Evolutionary conservation across 805 yeast species (phyloP), one percentile per base, ranked within the genome.

Genomic region (Teunomyces cretensis): DNA sequence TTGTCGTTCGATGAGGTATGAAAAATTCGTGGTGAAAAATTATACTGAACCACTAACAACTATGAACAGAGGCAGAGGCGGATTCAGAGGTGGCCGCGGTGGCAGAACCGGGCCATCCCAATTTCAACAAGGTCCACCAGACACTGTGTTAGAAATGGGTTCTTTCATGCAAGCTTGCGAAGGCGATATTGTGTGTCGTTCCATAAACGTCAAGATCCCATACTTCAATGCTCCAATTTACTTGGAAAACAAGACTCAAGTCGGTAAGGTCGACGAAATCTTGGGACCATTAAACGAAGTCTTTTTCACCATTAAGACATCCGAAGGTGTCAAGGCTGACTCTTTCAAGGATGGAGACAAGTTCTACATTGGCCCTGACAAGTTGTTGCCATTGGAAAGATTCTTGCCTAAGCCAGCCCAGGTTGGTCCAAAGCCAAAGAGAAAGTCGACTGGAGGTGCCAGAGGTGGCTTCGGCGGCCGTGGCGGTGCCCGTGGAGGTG

Each of bases 221-320:
- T 94, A 92, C 69, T 94, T 94, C 80, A 94, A 94, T 72, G 99
- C 99, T 22, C 99, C 99, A 65, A 91, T 94, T 59, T 94, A 86
- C 68, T 79, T 94, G 57, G 98, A 94, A 67, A 92, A 94, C 78
- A 94, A 94, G 71, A 86, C 96, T 19, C 94, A 86, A 64, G 84
- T 94, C 39, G 99, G 99, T 60, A 94, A 94, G 69, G 96, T 94
- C 47, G 99, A 94, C 67, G 99, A 94, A 76, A 94, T 94, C 52
- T 79, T 94, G 56, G 99, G 99, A 42, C 98, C 99, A 39, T 73
- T 94, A 65, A 94, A 94, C 65, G 99, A 94, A 72, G 97, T 94
- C n/a, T 92, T 80, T 65, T 94, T 94, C 79, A 94, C 99, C 31
- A 84, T 94, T 57, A 94, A 94, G 73, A 94, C 97, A 46, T 77